Evolutionary conservation across 495 filamentous ascomycete species (phyloP).

Genomic region (Penicillium antarcticum): DNA sequence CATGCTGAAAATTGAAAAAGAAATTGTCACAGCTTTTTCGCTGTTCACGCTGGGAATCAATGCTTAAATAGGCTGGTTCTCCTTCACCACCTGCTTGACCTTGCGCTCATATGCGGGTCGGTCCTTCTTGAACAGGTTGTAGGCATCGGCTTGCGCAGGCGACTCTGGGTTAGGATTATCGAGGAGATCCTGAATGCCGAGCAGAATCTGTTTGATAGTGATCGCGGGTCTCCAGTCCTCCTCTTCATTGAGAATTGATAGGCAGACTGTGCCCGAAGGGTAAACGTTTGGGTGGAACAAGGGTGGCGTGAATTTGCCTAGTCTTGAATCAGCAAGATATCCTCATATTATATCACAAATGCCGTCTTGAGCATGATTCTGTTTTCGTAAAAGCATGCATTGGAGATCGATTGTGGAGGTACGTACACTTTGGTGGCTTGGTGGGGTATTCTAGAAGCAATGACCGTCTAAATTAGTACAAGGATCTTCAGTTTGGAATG

Average conservation of each 20-base stretch:
- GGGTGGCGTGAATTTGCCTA: constrained; percentile 94
- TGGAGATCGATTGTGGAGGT: background rate
- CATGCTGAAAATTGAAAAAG: constrained; percentile 14
- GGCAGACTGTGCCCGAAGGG: constrained; percentile 94
- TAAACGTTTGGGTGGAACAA: constrained; percentile 99
- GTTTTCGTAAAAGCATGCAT: background rate
- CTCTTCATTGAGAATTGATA: constrained; percentile 97
- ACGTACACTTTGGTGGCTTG: constrained; percentile 95
- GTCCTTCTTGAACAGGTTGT: constrained; percentile 95
- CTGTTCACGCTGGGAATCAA: background rate
- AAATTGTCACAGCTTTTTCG: constrained; percentile 3
- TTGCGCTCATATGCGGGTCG: constrained; percentile 80
- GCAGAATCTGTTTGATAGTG: constrained; percentile 93
- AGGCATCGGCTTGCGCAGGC: constrained; percentile 94
- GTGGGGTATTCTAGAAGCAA: constrained; percentile 83
- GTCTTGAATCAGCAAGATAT: background rate
- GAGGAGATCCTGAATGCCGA: constrained; percentile 92
- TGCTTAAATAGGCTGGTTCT: constrained; percentile 69
- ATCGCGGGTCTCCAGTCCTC: constrained; percentile 98
- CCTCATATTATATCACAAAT: background rate
- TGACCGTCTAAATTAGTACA: constrained; percentile 9
- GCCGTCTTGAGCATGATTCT: background rate
- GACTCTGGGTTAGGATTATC: constrained; percentile 97
- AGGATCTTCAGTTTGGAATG: constrained; percentile 11
- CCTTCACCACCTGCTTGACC: constrained; percentile 79